Evolutionary conservation across 768 basidiomycete genomes (phyloP).

Genomic region (Boletus patriciae): DNA sequence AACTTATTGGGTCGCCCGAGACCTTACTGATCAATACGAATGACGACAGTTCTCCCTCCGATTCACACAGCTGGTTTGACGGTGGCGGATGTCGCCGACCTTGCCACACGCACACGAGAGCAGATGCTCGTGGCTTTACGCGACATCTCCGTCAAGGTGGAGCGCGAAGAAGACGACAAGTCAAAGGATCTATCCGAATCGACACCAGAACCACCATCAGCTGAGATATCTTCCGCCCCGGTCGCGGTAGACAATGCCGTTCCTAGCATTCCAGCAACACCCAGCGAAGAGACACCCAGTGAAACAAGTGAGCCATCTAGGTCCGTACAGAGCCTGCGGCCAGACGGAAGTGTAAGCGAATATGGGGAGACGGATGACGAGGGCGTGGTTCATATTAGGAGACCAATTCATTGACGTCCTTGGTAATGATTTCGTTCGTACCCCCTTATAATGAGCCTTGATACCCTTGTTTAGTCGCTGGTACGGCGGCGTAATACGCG

Average conservation of each 20-base stretch:
- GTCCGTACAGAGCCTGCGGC: conserved; percentile 38
- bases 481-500: conserved; percentile 13
- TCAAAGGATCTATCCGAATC: conserved; percentile 21
- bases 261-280: conserved; percentile 29
- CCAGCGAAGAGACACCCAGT: conserved; percentile 27
- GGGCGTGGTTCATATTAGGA: conserved; percentile 75
- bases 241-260: conserved; percentile 30
- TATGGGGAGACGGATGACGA: conserved; percentile 83
- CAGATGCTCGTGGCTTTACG: conserved; percentile 77
- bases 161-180: conserved; percentile 24
- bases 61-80: conserved; percentile 74
- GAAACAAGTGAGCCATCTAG: conserved; percentile 27
- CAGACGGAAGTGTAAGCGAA: conserved; percentile 62
- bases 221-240: conserved; percentile 1
- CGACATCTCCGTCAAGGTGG: conserved; percentile 67
- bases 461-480: conserved; percentile 27
- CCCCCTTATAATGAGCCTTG: conserved; percentile 7
- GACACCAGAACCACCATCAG: conserved; percentile 20
- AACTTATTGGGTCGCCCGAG: background rate
- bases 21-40: conserved; percentile 2
- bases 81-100: conserved; percentile 62
- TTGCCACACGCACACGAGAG: conserved; percentile 66
- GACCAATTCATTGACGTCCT: conserved; percentile 40
- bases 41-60: conserved; percentile 78
- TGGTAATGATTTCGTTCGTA: conserved; percentile 5